These are phyloP conservation scores for Massospora cicadina DNA, from an alignment of 371 early-diverging fungal genomes.

Conservation along the genomic window DNA sequence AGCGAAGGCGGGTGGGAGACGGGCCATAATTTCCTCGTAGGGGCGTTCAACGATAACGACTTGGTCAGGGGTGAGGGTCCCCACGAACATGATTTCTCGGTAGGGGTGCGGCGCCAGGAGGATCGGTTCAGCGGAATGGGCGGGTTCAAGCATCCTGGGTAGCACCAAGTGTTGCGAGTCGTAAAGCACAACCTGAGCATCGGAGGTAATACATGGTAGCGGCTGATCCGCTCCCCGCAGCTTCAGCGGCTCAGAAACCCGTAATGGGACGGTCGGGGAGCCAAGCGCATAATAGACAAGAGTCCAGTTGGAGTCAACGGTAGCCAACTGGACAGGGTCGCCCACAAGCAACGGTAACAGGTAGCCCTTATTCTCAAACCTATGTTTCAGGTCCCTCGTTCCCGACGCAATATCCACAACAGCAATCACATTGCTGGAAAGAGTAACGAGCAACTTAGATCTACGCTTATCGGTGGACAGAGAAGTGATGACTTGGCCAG, in stretches of 20 bases:
- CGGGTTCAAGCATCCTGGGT: not conserved
- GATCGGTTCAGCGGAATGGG: not conserved
- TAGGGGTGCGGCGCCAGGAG: not conserved
- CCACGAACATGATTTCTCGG: not conserved
- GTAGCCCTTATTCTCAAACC: not conserved
- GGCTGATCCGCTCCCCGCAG: not conserved
- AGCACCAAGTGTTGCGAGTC: not conserved
- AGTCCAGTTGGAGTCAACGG: not conserved
- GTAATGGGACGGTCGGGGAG: not conserved
- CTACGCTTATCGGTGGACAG: not conserved
- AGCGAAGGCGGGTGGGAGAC: not conserved
- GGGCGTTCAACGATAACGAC: constrained; percentile 1
- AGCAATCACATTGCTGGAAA: not conserved
- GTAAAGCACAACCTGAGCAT: not conserved
- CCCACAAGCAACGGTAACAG: not conserved
- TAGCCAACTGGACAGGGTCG: not conserved
- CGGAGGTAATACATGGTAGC: not conserved
- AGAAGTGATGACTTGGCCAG: not conserved
- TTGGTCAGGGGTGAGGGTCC: not conserved
- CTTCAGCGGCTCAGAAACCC: not conserved
- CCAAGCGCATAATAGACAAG: not conserved
- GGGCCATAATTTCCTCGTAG: not conserved
- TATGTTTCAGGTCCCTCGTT: not conserved
- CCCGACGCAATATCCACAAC: not conserved
- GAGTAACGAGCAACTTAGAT: not conserved